A percentile compares a stretch with the other conserved stretches of the same genome.
Conservation (phyloP, 805 yeast genomes). For the Myxozyma udenii region DNA sequence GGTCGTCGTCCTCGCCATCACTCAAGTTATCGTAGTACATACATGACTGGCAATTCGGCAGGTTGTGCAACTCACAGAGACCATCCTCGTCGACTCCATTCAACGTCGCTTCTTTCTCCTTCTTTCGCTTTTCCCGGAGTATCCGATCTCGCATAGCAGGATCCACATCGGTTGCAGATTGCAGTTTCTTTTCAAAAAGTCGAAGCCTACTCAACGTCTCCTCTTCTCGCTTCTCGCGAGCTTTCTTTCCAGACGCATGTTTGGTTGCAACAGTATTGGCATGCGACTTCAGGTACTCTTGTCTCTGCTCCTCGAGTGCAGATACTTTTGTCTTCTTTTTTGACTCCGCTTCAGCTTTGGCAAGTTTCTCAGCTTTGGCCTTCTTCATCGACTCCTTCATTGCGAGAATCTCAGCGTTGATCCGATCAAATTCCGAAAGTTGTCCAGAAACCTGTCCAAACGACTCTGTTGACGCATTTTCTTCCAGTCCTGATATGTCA, state of each 20-base stretch:
- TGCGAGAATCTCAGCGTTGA: conserved; percentile 24
- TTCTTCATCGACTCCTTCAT: conserved; percentile 22
- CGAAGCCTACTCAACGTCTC: conserved; percentile 35
- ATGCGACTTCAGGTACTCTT: conserved; percentile 14
- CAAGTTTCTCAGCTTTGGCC: conserved; percentile 2
- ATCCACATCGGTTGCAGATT: conserved; percentile 11
- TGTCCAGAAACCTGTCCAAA: conserved; percentile 5
- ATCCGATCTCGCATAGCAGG: conserved; percentile 1
- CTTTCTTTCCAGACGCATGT: conserved; percentile 5
- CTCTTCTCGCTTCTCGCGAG: conserved; percentile 32
- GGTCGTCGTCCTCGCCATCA: conserved; percentile 27
- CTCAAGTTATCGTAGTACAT: conserved; percentile 27
- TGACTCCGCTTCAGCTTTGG: background rate
- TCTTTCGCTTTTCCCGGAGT: background rate
- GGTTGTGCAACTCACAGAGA: conserved; percentile 28
- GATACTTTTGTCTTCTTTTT: conserved; percentile 17
- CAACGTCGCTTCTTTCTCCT: background rate
- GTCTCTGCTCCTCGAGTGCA: conserved; percentile 38
- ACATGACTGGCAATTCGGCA: conserved; percentile 31
- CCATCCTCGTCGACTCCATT: conserved; percentile 4
- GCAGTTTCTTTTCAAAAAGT: conserved; percentile 35
- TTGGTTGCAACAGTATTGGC: conserved; percentile 1
- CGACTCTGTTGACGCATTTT: conserved; percentile 5
- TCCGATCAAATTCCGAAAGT: conserved; percentile 22
- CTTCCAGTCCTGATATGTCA: conserved; percentile 1